Base-by-base conservation (phyloP, 2,329 filamentous ascomycete genomes). In the Neofusicoccum laricinum region DNA sequence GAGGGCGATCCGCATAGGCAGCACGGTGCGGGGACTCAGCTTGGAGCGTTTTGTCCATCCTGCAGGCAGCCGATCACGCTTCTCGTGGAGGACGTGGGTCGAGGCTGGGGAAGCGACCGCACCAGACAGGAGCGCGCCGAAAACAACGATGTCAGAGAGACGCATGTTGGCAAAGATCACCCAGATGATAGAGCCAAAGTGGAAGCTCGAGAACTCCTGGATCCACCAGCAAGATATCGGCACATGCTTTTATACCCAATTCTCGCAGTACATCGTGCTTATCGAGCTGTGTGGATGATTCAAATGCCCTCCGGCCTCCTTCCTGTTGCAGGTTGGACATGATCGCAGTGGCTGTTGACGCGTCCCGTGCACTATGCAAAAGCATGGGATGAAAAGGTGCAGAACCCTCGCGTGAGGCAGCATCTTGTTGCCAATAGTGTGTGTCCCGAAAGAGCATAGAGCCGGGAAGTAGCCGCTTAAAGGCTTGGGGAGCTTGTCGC, bases 1-100 rank as follows among this genome's bases (percentile, higher is more conserved):
- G n/a, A 76, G 68, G n/a, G 68, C 74, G 62, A 76, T 71, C 15
- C 70, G 68, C 72, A 77, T 72, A 1, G 75, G 74, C 43, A 77
- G 65, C 14, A 74, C 64, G 5, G 69, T 69, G n/a, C 68, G 64
- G 10, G 19, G 41, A 15, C 11, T 19, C 50, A 55, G 10, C 50
- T 40, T 55, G 32, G 32, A 38, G 17, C 50, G n/a, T 14, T 55
- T 55, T 15, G 4, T 11, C 50, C 50, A 55, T 38, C 36, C 34
- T 55, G 34, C 19, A 14, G 36, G 50, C 2, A 41, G 50, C 10
- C 32, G 34, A 40, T 55, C 50, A 38, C 50, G 50, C 5, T 41
- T 38, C 36, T 55, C 50, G 38, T 55, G 50, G 11, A 55, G 32
- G 25, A 55, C 32, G 50, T 55, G 50, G 12, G 50, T 21, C 14